Base-by-base conservation (phyloP, 192 early-diverging fungal genomes). In the Borealophlyctis nickersoniae region DNA sequence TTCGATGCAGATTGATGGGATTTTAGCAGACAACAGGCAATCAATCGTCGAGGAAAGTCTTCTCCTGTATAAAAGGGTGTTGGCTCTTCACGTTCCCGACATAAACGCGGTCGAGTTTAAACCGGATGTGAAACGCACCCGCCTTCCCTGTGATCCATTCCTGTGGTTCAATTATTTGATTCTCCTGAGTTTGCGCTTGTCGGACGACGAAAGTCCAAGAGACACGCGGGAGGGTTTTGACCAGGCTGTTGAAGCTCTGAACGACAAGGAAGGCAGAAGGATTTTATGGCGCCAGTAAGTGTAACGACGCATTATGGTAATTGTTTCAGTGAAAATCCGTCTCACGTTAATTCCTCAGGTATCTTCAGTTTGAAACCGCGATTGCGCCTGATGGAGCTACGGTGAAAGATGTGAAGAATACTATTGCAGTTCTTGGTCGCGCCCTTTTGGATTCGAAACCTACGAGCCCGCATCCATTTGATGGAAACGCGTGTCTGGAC, bases 131-230 rank as follows among this genome's bases (percentile, higher is more conserved):
- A 23, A 24, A 2, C 54, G 66, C n/a, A 16, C 58, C 16, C 23
- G 35, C 22, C 27, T 54, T 30, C 49, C 22, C 22, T 26, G 29
- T 4, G 53, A 68, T 36, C 39, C 35, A 29, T 68, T 36, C 33
- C 29, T 68, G 30, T 68, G 66, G 66, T 32, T 68, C 23, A 60
- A 68, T 34, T 68, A 68, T 35, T 36, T 68, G 29, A 36, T 68
- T n/a, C 31, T 68, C 29, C 51, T 16, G 34, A 39, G 23, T n/a
- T 14, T 68, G 28, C 49, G 56, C 4, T 5, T 22, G 1, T 27
- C 56, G 24, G 23, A 16, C 9, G 31, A 53, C 19, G 66, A 68
- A 4, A 24, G 31, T 7, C 16, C 36, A 9, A 27, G 23, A n/a
- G 52, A 61, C 32, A 52, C 61, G 34, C n/a, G 4, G 5, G 2